Percentiles rank a stretch among this genome's conserved stretches.
These are phyloP conservation scores for Beauveria pseudobassiana DNA, from an alignment of 2,329 filamentous ascomycete species.

Conservation along the genomic window DNA sequence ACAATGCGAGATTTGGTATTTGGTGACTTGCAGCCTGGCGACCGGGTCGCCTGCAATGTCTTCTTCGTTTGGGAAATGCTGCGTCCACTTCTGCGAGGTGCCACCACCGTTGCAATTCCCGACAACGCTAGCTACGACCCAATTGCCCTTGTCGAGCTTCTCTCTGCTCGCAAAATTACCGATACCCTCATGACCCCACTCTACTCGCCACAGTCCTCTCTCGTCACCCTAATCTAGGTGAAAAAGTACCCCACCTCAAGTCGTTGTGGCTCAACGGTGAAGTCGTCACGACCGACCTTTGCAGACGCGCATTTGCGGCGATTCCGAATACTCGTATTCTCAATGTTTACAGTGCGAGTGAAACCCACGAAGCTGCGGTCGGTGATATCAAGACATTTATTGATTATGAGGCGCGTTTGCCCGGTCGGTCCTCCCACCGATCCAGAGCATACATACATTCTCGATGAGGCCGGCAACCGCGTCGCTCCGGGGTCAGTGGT, in stretches of 20 bases:
- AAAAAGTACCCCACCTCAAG: slow-evolving; percentile 56
- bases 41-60: slow-evolving; percentile 79
- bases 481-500: slow-evolving; percentile 54
- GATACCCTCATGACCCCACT: slow-evolving; percentile 79
- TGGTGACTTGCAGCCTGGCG: slow-evolving; percentile 63
- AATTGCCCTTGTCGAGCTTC: slow-evolving; percentile 61
- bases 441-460: slow-evolving; percentile 61
- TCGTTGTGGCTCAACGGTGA: slow-evolving; percentile 78
- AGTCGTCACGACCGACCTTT: slow-evolving; percentile 72
- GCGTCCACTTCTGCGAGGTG: slow-evolving; percentile 66
- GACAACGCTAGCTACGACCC: slow-evolving; percentile 75
- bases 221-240: slow-evolving; percentile 57
- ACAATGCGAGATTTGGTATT: slow-evolving; percentile 62
- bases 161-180: slow-evolving; percentile 58
- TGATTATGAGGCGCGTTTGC: slow-evolving; percentile 56
- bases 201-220: slow-evolving; percentile 67
- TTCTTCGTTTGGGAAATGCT: slow-evolving; percentile 85
- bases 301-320: slow-evolving; percentile 57
- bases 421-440: slow-evolving; percentile 67
- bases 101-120: slow-evolving; percentile 66
- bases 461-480: slow-evolving; percentile 60
- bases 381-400: slow-evolving; percentile 66
- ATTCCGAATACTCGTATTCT: slow-evolving; percentile 63
- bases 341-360: slow-evolving; percentile 76
- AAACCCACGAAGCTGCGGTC: slow-evolving; percentile 73